A percentile compares a stretch with the other conserved stretches of the same genome.
Conservation (phyloP, 768 basidiomycete genomes). For the Mycena galericulata region DNA sequence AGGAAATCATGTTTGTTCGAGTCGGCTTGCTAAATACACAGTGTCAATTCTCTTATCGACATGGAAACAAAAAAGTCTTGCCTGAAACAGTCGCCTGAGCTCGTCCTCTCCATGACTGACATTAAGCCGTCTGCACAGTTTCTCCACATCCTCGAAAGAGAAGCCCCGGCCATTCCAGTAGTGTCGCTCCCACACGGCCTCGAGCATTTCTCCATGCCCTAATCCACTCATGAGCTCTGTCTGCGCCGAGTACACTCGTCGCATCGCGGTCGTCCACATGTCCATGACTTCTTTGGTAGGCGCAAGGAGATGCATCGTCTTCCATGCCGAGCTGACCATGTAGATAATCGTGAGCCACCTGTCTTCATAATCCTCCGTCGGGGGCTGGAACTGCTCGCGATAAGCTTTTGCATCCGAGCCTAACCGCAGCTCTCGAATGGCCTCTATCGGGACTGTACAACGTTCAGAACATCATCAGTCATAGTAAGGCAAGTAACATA, state of each 20-base stretch:
- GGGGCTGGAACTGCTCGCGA: conserved; percentile 74
- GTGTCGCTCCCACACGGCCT: conserved; percentile 82
- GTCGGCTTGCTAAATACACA: conserved; percentile 69
- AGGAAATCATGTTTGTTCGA: conserved; percentile 65
- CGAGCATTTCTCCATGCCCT: conserved; percentile 71
- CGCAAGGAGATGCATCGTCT: conserved; percentile 88
- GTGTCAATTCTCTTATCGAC: conserved; percentile 2
- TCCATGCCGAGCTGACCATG: conserved; percentile 80
- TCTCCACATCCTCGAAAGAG: conserved; percentile 75
- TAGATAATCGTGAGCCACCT: conserved; percentile 92
- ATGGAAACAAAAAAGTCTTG: conserved; percentile 37
- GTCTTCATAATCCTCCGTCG: conserved; percentile 65
- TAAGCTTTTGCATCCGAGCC: conserved; percentile 79
- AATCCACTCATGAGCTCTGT: conserved; percentile 78
- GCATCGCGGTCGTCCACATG: conserved; percentile 71
- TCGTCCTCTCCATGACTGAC: conserved; percentile 67
- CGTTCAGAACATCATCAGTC: conserved; percentile 19
- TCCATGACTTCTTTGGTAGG: conserved; percentile 60
- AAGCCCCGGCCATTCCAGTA: conserved; percentile 80
- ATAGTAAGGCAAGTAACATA: conserved; percentile 5
- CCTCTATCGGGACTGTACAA: conserved; percentile 80
- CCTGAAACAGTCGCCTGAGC: conserved; percentile 70
- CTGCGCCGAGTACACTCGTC: conserved; percentile 72
- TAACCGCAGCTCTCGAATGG: conserved; percentile 87
- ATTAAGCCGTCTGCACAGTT: conserved; percentile 78